phyloP scores from a whole-genome alignment of 768 basidiomycete genomes.

The Trichaptum fuscoviolaceum region DNA sequence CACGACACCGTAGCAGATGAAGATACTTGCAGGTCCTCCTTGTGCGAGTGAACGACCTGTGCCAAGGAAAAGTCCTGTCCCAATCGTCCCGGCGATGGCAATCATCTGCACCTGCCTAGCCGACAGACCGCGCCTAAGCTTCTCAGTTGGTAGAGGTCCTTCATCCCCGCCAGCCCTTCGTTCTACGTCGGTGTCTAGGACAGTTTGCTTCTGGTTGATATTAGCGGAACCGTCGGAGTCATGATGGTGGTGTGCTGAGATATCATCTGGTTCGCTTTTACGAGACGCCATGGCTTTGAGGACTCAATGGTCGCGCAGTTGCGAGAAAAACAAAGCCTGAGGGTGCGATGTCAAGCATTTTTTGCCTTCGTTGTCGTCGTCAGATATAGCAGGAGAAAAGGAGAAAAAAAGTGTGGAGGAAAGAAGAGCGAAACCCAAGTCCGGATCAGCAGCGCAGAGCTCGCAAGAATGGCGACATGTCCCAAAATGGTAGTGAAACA shows the following conservation, averaged over 20 bases:
- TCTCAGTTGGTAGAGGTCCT: slow-evolving; percentile 2
- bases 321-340: too few species aligned
- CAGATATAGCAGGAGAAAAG: too few species aligned
- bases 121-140: slow-evolving; percentile 63
- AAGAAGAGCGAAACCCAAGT: too few species aligned
- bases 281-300: not conserved
- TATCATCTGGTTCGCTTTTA: not conserved
- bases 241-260: not conserved
- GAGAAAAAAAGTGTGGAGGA: too few species aligned
- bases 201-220: too few species aligned
- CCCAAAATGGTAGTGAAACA: too few species aligned
- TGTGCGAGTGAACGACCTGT: slow-evolving; percentile 75
- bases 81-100: slow-evolving; percentile 71
- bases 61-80: slow-evolving; percentile 50
- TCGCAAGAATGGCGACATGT: too few species aligned
- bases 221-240: not conserved
- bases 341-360: too few species aligned
- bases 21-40: slow-evolving; percentile 84
- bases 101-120: slow-evolving; percentile 87
- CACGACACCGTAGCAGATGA: slow-evolving; percentile 74
- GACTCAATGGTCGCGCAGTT: not conserved
- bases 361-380: too few species aligned
- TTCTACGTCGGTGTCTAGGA: not conserved
- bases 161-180: not conserved
- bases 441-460: too few species aligned